Conservation (phyloP, 768 basidiomycete genomes). For the Candolleomyces efflorescens region DNA sequence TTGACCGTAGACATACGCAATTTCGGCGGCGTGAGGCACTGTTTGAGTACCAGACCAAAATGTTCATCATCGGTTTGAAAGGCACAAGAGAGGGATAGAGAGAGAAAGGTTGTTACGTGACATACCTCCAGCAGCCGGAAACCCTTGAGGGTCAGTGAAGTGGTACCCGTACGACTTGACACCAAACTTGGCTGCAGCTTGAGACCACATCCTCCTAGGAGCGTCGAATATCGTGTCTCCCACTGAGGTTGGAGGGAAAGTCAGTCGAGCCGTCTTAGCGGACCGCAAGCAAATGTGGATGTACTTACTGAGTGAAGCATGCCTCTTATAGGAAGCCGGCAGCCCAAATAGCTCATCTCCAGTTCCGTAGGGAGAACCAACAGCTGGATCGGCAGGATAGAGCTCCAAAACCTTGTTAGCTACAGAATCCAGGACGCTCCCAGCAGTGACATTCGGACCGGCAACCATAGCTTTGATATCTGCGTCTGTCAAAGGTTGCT, state of each 20-base stretch:
- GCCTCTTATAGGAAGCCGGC: conserved; percentile 24
- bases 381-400: conserved; percentile 37
- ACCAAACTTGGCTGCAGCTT: conserved; percentile 32
- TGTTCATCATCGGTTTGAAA: not conserved
- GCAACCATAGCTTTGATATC: not conserved
- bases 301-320: conserved; percentile 23
- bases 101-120: not conserved
- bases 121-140: conserved; percentile 26
- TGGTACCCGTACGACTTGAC: conserved; percentile 39
- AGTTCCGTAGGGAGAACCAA: conserved; percentile 43
- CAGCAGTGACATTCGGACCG: not conserved
- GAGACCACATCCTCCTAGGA: conserved; percentile 36
- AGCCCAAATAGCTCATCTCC: conserved; percentile 23
- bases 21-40: conserved; percentile 31
- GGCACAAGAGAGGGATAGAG: too few species aligned
- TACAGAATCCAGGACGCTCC: conserved; percentile 5
- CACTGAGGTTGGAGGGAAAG: conserved; percentile 13
- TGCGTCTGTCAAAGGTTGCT: not conserved
- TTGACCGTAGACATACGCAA: conserved; percentile 31
- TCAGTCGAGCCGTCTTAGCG: not conserved
- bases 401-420: conserved; percentile 26
- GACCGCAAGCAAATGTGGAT: not conserved
- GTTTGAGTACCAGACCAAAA: not conserved
- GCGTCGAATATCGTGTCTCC: conserved; percentile 39
- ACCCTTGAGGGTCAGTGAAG: conserved; percentile 36